Conservation (phyloP, 805 yeast species). For the Kuraishia capsulata region DNA sequence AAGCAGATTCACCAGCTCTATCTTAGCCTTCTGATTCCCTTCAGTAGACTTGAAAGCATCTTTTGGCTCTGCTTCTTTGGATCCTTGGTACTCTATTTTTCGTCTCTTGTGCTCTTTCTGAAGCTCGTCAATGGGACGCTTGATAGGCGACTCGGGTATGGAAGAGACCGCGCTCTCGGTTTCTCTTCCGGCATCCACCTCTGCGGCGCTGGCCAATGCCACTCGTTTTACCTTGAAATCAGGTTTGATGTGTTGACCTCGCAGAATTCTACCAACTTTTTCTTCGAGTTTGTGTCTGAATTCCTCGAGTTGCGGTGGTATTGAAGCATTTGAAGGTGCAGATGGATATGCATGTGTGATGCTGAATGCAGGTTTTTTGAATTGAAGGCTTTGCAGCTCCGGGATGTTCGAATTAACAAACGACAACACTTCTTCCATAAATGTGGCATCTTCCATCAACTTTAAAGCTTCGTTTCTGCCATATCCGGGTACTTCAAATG, state of each 20-base stretch:
- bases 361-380: conserved; percentile 23
- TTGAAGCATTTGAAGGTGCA: not conserved
- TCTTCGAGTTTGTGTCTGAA: conserved; percentile 3
- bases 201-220: conserved; percentile 5
- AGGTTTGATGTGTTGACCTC: conserved; percentile 15
- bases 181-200: conserved; percentile 3
- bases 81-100: no score
- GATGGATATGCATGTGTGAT: not conserved
- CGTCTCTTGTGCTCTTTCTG: no score
- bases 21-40: no score
- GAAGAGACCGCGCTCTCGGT: no score
- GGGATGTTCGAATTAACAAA: conserved; percentile 20
- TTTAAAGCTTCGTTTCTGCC: conserved; percentile 9
- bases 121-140: no score
- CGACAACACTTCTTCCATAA: conserved; percentile 15
- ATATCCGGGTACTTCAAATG: conserved; percentile 5
- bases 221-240: conserved; percentile 18
- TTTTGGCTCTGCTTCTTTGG: no score
- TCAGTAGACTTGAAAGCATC: no score
- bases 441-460: conserved; percentile 6
- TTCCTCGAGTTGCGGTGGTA: conserved; percentile 1
- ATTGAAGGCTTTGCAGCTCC: conserved; percentile 14
- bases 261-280: conserved; percentile 6
- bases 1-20: no score
- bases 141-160: no score